Evolutionary conservation across 2,329 filamentous ascomycete species (phyloP), one percentile per base, ranked within the genome.

Genomic region (Lachnellula occidentalis): DNA sequence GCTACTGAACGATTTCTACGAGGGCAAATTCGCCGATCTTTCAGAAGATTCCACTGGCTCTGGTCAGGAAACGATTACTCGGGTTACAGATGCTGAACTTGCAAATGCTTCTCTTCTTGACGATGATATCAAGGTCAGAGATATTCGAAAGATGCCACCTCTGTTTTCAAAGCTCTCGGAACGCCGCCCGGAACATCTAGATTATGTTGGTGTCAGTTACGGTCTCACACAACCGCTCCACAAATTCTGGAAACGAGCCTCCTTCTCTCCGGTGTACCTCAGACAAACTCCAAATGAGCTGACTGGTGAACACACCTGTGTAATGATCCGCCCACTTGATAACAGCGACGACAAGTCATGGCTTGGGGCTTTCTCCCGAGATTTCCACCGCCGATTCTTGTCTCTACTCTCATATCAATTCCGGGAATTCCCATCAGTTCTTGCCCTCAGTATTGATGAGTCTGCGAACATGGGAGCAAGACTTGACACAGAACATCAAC

Each of bases 161-260:
- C 79, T 99, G 2, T 97, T 99, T 67, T 82, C 91, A 11, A 92
- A 92, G 64, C 78, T 99, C 31, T 83, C 87, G 0, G 91, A 99
- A 72, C 84, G 89, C 60, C 85, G 84, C 54, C 87, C 94, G 0
- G 86, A 89, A 45, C 75, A 76, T 5, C 82, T 99, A 6, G 94
- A 99, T 72, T 99, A 97, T 67, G 73, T 99, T 15, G 94, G 95
- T 68, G 95, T 99, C 48, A 95, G 90, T 66, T 99, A 95, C 69
- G 95, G 94, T 51, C 77, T 99, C 54, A 99, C 94, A 0, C 79
- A 85, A 39, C 79, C 83, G 14, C 82, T 99, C 14, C 94, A 96
- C 75, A 95, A 90, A 68, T 99, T 99, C 78, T 99, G 94, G 94
- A 96, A 96, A 73, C 87, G 88, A 36, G 83, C 87, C 15, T 78